Conservation (phyloP, 306 rosid species). For the Castanea crenata region DNA sequence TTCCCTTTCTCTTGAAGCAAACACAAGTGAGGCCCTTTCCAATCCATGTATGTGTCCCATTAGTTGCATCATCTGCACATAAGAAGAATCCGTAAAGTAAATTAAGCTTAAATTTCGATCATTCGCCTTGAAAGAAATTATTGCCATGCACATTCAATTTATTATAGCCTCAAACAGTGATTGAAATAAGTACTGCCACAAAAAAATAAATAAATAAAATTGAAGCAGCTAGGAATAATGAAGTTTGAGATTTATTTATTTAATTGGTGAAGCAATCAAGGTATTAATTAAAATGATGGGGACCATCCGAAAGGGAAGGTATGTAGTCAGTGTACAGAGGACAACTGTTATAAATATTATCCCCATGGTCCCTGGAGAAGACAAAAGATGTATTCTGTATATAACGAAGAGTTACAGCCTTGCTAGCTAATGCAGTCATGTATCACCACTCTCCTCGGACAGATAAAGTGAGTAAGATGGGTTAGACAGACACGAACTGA, state of each 20-base stretch:
- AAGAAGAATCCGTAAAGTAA: slow-evolving; percentile 15
- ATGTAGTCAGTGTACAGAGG: too few species aligned
- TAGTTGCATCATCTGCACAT: slow-evolving; percentile 57
- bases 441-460: too few species aligned
- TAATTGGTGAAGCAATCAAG: too few species aligned
- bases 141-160: background rate
- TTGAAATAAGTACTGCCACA: background rate
- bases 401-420: too few species aligned
- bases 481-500: slow-evolving; percentile 32
- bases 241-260: too few species aligned
- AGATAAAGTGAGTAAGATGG: slow-evolving; percentile 32
- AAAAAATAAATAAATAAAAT: background rate
- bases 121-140: slow-evolving; percentile 11
- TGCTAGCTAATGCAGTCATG: too few species aligned
- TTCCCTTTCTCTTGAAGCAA: slow-evolving; percentile 86
- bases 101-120: background rate
- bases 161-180: background rate
- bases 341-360: too few species aligned
- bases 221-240: too few species aligned
- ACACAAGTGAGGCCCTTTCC: slow-evolving; percentile 86
- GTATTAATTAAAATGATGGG: too few species aligned
- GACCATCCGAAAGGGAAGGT: too few species aligned
- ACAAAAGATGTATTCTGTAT: too few species aligned
- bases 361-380: too few species aligned
- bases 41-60: slow-evolving; percentile 70